Evolutionary conservation across 306 rosid species (phyloP).

Genomic region (Pterocarpus macrocarpus): DNA sequence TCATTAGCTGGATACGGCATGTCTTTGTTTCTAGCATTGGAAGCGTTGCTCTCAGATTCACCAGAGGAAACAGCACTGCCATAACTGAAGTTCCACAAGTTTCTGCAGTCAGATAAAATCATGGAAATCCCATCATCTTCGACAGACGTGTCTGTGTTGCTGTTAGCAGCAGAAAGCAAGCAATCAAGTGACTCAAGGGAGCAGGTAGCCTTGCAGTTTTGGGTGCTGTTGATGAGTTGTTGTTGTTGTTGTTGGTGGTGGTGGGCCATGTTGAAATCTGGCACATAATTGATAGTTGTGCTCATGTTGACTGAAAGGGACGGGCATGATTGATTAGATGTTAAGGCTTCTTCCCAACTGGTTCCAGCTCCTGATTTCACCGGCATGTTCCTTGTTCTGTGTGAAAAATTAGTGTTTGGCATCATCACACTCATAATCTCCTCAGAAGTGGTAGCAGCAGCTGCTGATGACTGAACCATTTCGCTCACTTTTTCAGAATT

Average conservation of each 20-base stretch:
- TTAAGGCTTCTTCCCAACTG: slow-evolving; percentile 48
- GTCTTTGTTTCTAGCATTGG: slow-evolving; percentile 50
- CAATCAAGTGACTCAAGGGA: slow-evolving; percentile 60
- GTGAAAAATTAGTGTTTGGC: slow-evolving; percentile 46
- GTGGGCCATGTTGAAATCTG: slow-evolving; percentile 57
- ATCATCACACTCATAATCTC: slow-evolving; percentile 40
- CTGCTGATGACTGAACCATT: slow-evolving; percentile 23
- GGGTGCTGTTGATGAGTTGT: slow-evolving; percentile 39
- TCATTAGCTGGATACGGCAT: slow-evolving; percentile 43
- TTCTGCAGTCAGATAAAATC: slow-evolving; percentile 70
- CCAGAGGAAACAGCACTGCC: slow-evolving; percentile 62
- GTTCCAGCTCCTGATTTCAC: slow-evolving; percentile 42
- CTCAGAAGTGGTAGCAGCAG: slow-evolving; percentile 18
- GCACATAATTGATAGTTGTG: slow-evolving; percentile 42
- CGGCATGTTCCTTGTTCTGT: slow-evolving; percentile 27
- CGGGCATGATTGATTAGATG: slow-evolving; percentile 44
- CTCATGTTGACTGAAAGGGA: slow-evolving; percentile 44
- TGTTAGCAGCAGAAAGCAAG: slow-evolving; percentile 51
- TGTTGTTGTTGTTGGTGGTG: slow-evolving; percentile 45
- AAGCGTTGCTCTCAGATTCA: slow-evolving; percentile 63
- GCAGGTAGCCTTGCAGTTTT: slow-evolving; percentile 42
- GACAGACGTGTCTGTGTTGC: slow-evolving; percentile 50
- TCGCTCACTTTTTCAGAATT: slow-evolving; percentile 37
- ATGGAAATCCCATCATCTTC: slow-evolving; percentile 72
- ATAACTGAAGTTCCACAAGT: slow-evolving; percentile 64